Evolutionary conservation across 768 basidiomycete genomes (phyloP), one percentile per base, ranked within the genome.

Genomic region (Melanogaster broomeanus): DNA sequence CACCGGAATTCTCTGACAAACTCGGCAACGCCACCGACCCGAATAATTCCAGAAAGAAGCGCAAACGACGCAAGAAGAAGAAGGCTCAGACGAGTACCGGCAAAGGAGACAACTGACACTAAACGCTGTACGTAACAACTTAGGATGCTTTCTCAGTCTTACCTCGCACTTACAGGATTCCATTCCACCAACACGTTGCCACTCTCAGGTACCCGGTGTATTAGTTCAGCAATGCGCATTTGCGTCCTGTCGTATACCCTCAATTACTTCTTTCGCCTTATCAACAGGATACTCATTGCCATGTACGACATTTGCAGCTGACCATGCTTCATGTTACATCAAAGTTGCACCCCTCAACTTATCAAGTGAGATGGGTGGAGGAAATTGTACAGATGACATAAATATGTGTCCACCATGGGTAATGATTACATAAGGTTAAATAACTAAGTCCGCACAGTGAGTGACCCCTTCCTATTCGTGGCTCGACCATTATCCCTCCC

Each of bases 21-120:
- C 30, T 50, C 54, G 68, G 57, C 38, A 49, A 56, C 46, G 35
- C 43, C 21, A 50, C 34, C 41, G 45, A 52, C 51, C 40, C 43
- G 53, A 55, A 53, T 30, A 70, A 61, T 55, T 66, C 75, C 30
- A 85, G 78, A 61, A 85, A 80, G 71, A 85, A 74, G 56, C 74
- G 79, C 7, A 79, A 70, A 64, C 72, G 77, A 54, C 75, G 72
- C 51, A 82, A 78, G 61, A 82, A 76, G 60, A 83, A 78, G 68
- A 82, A 78, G 59, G 70, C 69, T 47, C 71, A 66, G 48, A 58
- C 45, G 56, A 61, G 59, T 24, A 27, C 58, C 45, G 57, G 51
- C 49, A 62, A 62, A 40, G 56, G 48, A 55, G 53, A 57, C 49
- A 53, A 45, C 21, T 45, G 35, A 42, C 52, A 28, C 35, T 61